A percentile compares a stretch with the other conserved stretches of the same genome.
Evolutionary conservation across 2,329 filamentous ascomycete species (phyloP).

Genomic region (Hymenoscyphus scutula): DNA sequence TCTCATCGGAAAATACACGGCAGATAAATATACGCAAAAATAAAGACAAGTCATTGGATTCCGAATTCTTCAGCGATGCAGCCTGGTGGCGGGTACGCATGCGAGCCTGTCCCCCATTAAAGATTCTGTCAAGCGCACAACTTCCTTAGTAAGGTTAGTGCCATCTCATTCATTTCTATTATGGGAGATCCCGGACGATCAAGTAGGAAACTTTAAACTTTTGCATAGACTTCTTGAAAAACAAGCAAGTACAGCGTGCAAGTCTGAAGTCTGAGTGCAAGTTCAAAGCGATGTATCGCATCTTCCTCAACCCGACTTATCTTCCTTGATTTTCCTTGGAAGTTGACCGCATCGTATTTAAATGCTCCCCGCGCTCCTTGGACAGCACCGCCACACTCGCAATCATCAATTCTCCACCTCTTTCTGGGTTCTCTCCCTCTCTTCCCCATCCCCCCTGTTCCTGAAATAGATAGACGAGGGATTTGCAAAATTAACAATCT

Average conservation of each 20-base stretch:
- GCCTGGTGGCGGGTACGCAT: background rate
- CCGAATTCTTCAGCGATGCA: background rate
- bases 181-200: background rate
- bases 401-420: background rate
- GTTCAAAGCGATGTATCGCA: background rate
- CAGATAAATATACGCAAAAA: too few relatives aligned
- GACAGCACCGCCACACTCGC: background rate
- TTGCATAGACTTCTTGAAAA: background rate
- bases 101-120: background rate
- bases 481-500: constrained; percentile 9
- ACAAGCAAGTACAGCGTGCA: background rate
- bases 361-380: background rate
- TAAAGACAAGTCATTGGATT: too few relatives aligned
- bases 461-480: constrained; percentile 17
- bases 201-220: background rate
- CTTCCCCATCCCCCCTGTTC: background rate
- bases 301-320: background rate
- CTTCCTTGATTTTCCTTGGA: background rate
- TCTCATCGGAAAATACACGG: background rate
- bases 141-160: background rate
- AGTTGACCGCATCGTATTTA: background rate
- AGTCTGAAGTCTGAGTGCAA: too few relatives aligned
- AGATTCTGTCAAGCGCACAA: background rate
- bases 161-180: background rate
- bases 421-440: background rate